Evolutionary conservation across 2,329 filamentous ascomycete genomes (phyloP), one percentile per base, ranked within the genome.

Genomic region (Dryadomyces sulphureus): DNA sequence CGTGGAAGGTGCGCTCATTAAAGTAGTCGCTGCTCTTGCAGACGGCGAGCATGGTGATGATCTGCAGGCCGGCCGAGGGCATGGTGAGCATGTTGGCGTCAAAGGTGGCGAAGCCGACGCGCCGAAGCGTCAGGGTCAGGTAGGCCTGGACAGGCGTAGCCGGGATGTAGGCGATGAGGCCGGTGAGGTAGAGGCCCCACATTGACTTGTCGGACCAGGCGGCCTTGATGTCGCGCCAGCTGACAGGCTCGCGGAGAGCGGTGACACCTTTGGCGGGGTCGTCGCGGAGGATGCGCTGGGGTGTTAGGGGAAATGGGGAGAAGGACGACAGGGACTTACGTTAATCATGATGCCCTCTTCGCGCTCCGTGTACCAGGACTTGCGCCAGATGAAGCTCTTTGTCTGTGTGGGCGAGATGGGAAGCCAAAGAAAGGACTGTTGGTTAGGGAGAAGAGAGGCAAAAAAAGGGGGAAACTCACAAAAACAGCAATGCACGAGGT

Each of bases 331-430:
- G 5, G 27, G 11, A 38, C 54, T 47, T 39, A 58, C 54, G 55
- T 83, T 84, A 17, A 81, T 70, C 71, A 84, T 77, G 54, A 84
- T 83, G 47, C 75, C 72, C 54, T 84, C 80, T 55, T 85, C 77
- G 2, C 67, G 67, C 55, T 82, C 79, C 2, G 64, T 73, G 58
- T 81, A 82, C 79, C 79, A 81, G 5, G 80, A 56, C 38, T 75
- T 76, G 2, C 75, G 72, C 40, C 74, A 76, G 50, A 85, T 70
- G 39, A 68, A 60, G 19, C 72, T 70, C 9, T 69, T 73, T 4
- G 83, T 87, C 43, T 77, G 69, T 0, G 77, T 80, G 0, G 83
- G 81, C 0, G 78, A 82, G 22, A 68, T 60, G 0, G 77, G 77
- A 46, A 82, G 71, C 57, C 78, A 80, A 41, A 77, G 64, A 47